A percentile compares a stretch with the other conserved stretches of the same genome.
Conservation (phyloP, 78 protist genomes). For the Corallochytrium limacisporum region DNA sequence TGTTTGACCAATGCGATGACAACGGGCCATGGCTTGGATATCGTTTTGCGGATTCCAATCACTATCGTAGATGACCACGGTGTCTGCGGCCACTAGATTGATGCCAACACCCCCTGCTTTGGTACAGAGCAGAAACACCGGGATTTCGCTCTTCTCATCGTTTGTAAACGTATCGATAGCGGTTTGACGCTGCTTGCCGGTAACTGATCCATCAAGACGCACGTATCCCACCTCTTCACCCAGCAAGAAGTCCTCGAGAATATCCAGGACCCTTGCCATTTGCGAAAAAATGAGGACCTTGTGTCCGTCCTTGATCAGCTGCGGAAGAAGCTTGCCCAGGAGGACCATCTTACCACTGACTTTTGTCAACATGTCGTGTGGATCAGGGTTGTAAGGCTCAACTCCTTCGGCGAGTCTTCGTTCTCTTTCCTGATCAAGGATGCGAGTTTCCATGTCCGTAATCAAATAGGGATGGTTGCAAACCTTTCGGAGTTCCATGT, state of each 20-base stretch:
- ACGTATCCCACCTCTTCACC: slow-evolving; percentile 26
- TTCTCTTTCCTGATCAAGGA: too few species aligned
- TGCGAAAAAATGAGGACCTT: slow-evolving; percentile 89
- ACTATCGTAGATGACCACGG: slow-evolving; percentile 89
- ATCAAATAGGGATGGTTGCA: slow-evolving; percentile 87
- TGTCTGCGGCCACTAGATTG: slow-evolving; percentile 89
- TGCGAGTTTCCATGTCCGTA: too few species aligned
- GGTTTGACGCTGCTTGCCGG: slow-evolving; percentile 67
- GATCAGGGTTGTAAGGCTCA: too few species aligned
- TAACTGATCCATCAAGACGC: slow-evolving; percentile 68
- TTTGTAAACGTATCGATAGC: slow-evolving; percentile 51
- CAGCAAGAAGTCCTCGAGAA: slow-evolving; percentile 70
- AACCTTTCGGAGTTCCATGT: slow-evolving; percentile 90
- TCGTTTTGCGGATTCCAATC: slow-evolving; percentile 98
- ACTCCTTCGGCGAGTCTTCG: too few species aligned
- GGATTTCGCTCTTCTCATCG: background rate
- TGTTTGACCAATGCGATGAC: slow-evolving; percentile 95
- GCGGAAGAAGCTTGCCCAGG: slow-evolving; percentile 76
- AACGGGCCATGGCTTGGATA: slow-evolving; percentile 81
- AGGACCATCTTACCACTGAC: slow-evolving; percentile 80
- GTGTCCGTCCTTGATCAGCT: slow-evolving; percentile 42
- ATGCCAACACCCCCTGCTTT: slow-evolving; percentile 97
- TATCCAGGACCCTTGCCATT: slow-evolving; percentile 72
- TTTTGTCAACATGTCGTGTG: slow-evolving; percentile 7
- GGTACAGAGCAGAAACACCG: slow-evolving; percentile 82